These are phyloP conservation scores for Yamadazyma kitorensis DNA, from an alignment of 805 yeast species.

Conservation along the genomic window DNA sequence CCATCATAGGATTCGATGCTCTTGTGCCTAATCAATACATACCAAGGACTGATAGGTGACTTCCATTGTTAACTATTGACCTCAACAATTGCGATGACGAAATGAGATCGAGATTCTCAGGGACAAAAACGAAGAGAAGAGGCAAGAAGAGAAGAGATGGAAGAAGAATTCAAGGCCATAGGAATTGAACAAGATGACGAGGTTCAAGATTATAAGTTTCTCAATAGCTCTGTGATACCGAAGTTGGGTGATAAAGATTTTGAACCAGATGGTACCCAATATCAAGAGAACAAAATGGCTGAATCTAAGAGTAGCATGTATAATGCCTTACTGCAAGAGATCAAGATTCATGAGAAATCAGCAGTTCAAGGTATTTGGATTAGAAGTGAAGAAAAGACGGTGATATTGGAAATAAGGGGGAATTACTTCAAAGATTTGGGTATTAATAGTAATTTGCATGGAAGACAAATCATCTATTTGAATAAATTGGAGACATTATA, in stretches of 20 bases:
- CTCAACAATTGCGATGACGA: not conserved
- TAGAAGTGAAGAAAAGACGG: constrained; percentile 21
- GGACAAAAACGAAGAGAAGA: no score
- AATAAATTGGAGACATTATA: constrained; percentile 70
- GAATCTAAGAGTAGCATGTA: constrained; percentile 71
- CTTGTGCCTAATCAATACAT: constrained; percentile 11
- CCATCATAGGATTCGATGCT: no score
- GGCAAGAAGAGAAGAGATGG: not conserved
- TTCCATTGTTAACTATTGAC: constrained; percentile 4
- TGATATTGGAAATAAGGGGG: constrained; percentile 58
- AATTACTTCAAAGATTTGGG: constrained; percentile 76
- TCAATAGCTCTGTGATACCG: constrained; percentile 37
- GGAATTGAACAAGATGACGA: constrained; percentile 21
- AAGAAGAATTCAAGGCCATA: constrained; percentile 5
- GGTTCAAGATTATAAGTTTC: constrained; percentile 33
- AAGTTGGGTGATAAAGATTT: constrained; percentile 83
- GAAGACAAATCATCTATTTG: constrained; percentile 43
- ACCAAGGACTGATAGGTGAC: constrained; percentile 13
- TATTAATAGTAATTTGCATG: constrained; percentile 27
- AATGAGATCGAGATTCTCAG: no score
- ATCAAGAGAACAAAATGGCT: constrained; percentile 47
- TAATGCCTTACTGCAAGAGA: constrained; percentile 45
- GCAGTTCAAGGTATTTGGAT: constrained; percentile 50
- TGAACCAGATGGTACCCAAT: constrained; percentile 72
- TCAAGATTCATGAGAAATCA: constrained; percentile 47